phyloP scores from a whole-genome alignment of 1,139 yeast genomes.

The Kluyveromyces marxianus region DNA sequence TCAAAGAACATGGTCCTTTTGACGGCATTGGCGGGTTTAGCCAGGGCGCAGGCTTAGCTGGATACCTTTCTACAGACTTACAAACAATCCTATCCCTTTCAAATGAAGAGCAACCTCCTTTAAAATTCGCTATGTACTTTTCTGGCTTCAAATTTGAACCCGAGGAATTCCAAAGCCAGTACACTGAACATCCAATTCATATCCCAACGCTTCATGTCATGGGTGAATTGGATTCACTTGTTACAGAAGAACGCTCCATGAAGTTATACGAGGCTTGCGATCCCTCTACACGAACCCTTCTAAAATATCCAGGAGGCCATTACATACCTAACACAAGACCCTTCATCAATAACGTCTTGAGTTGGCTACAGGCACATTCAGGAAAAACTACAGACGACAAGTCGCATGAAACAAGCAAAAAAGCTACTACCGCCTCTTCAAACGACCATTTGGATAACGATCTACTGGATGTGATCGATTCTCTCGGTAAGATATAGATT shows the following conservation, averaged over 20 bases:
- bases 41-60: constrained; percentile 87
- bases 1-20: constrained; percentile 61
- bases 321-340: constrained; percentile 71
- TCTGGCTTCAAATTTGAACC: constrained; percentile 69
- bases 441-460: constrained; percentile 22
- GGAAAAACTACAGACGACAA: background rate
- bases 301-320: constrained; percentile 81
- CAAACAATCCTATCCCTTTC: constrained; percentile 28
- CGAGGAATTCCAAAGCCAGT: constrained; percentile 41
- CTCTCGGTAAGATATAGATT: constrained; percentile 19
- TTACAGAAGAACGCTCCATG: constrained; percentile 61
- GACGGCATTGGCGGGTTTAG: constrained; percentile 85
- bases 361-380: constrained; percentile 40
- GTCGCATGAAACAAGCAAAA: background rate
- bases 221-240: constrained; percentile 86
- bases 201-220: constrained; percentile 66
- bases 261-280: constrained; percentile 49
- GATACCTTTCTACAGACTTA: constrained; percentile 42
- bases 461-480: constrained; percentile 24
- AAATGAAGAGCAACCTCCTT: constrained; percentile 34
- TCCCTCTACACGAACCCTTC: constrained; percentile 38
- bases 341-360: constrained; percentile 48
- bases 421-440: background rate
- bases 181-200: constrained; percentile 35
- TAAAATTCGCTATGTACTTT: constrained; percentile 67